These are phyloP conservation scores for Tubosaeta sp. DNA, from an alignment of 768 basidiomycete species.

Conservation along the genomic window DNA sequence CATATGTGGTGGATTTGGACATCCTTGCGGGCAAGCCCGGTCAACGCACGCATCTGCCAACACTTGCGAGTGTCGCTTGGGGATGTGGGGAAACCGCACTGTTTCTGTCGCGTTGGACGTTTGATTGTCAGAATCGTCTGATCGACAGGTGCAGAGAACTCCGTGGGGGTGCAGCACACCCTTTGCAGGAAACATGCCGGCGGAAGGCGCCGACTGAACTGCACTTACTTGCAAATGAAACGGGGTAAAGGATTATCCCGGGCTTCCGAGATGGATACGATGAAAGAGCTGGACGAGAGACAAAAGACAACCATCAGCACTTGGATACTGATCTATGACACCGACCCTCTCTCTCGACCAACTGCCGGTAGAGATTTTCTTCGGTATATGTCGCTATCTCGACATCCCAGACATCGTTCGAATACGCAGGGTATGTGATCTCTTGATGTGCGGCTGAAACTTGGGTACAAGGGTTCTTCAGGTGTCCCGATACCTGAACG, in stretches of 20 bases:
- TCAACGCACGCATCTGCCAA: slow-evolving; percentile 27
- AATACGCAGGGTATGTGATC: background rate
- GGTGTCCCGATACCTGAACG: background rate
- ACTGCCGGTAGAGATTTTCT: background rate
- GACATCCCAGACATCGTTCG: background rate
- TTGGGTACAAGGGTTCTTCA: background rate
- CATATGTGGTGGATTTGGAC: slow-evolving; percentile 44
- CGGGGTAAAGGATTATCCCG: slow-evolving; percentile 40
- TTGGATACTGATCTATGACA: background rate
- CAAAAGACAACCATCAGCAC: slow-evolving; percentile 17
- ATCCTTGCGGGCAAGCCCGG: slow-evolving; percentile 39
- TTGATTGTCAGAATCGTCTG: slow-evolving; percentile 39
- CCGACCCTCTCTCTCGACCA: background rate
- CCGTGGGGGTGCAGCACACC: slow-evolving; percentile 32
- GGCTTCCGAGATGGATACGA: slow-evolving; percentile 44
- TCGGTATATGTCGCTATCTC: background rate
- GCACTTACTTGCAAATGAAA: slow-evolving; percentile 41
- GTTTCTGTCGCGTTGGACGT: slow-evolving; percentile 40
- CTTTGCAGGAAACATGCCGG: slow-evolving; percentile 49
- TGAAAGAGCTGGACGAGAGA: slow-evolving; percentile 45
- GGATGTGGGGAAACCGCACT: slow-evolving; percentile 43
- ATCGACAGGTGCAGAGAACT: slow-evolving; percentile 4
- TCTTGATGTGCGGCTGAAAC: background rate
- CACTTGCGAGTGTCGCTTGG: slow-evolving; percentile 13
- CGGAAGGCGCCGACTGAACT: slow-evolving; percentile 31